Base-by-base conservation (phyloP, 2,329 filamentous ascomycete species). In the Pseudocercospora vitis region DNA sequence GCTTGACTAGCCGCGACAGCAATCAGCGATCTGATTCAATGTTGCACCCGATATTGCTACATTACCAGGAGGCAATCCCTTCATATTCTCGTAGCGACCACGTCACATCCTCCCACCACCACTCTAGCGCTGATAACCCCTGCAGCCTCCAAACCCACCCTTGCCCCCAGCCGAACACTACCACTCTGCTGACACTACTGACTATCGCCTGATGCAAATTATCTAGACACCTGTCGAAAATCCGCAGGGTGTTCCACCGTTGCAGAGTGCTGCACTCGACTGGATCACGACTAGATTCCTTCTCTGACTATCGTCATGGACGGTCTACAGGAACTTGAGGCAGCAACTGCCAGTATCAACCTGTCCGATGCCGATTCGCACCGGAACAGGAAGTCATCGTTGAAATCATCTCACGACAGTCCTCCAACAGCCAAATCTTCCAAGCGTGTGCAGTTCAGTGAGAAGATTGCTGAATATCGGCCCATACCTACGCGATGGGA, bases 361-460 rank as follows among this genome's bases (percentile, higher is more conserved):
- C 44, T 52, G 16, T 48, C 42, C 7, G 23, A 42, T 16, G 24
- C 11, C 4, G 19, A 42, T 14, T 3, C 47, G 16, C 39, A 28
- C 14, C 35, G 19, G 16, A 26, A 48, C 21, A 39, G 48, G 7
- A 55, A 55, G 35, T 51, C 53, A 40, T 48, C 48, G 8, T 23
- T 55, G 28, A 45, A 45, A n/a, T 31, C 53, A 11, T 21, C 21
- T n/a, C 16, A 42, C 18, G 42, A 48, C 9, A 47, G 12, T n/a
- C 16, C 6, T 7, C 6, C 8, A 9, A 18, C 8, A 16, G 29
- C 12, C 26, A 28, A 49, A 28, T 33, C 42, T 23, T 19, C 42
- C 14, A 55, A 55, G 37, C 32, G 48, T 3, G 53, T 55, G n/a
- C 40, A 44, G 33, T 55, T 55, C 33, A 55, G 48, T 35, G 28